Percentiles rank a stretch among this genome's conserved stretches.
Conservation (phyloP, 116 monocot genomes). For the Posidonia oceanica region DNA sequence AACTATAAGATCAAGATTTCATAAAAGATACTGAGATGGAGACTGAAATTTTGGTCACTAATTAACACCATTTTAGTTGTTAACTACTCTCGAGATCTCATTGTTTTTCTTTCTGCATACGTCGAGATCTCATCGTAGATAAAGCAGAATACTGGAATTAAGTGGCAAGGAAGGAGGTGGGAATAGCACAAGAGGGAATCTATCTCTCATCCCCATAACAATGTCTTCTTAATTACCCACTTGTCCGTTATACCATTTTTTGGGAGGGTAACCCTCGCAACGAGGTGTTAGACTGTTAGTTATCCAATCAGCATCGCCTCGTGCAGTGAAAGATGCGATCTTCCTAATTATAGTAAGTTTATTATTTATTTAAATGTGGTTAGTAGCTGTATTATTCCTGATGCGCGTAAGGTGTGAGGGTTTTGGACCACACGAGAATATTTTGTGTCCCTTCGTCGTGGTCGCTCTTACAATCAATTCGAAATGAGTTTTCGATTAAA, state of each 20-base stretch:
- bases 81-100: background rate
- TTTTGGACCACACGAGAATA: too few species aligned
- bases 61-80: background rate
- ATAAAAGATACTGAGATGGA: too few species aligned
- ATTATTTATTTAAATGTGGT: background rate
- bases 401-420: background rate
- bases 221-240: background rate
- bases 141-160: constrained; percentile 2
- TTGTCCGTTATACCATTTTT: background rate
- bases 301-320: constrained; percentile 1
- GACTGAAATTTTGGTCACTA: too few species aligned
- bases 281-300: background rate
- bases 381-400: background rate
- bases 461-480: too few species aligned
- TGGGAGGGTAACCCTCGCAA: background rate
- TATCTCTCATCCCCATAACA: background rate
- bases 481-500: too few species aligned
- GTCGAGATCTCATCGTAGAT: background rate
- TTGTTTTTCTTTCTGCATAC: too few species aligned
- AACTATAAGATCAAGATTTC: too few species aligned
- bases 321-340: background rate
- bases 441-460: too few species aligned
- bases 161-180: background rate
- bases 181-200: constrained; percentile 1
- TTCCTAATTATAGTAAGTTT: background rate